A percentile compares a stretch with the other conserved stretches of the same genome.
phyloP scores from a whole-genome alignment of 257 asterid genomes.

The Anisodus tanguticus region DNA sequence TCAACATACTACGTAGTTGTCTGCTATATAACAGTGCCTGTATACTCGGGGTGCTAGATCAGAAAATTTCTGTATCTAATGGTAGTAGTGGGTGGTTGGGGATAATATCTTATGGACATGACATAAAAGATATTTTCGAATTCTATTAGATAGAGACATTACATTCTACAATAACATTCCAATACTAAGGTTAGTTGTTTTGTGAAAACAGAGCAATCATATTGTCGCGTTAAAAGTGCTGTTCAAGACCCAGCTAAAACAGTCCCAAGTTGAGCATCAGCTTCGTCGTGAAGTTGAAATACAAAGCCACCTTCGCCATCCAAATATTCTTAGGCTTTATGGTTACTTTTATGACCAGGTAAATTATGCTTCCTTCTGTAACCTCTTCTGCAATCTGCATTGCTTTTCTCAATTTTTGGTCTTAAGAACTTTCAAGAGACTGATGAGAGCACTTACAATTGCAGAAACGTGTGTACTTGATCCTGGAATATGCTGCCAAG shows the following conservation, averaged over 20 bases:
- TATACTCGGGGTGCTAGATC: neutral
- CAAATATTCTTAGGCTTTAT: slow-evolving; percentile 86
- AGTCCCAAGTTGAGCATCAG: slow-evolving; percentile 95
- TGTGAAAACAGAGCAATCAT: slow-evolving; percentile 74
- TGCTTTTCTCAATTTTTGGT: neutral
- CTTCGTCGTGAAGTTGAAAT: slow-evolving; percentile 97
- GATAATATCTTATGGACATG: neutral
- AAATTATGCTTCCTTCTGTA: slow-evolving; percentile 23
- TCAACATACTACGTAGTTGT: neutral
- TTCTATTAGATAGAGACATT: neutral
- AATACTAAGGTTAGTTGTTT: slow-evolving; percentile 2
- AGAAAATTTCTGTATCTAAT: neutral
- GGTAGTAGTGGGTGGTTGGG: neutral
- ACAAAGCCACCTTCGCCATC: slow-evolving; percentile 93
- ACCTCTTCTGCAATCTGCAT: neutral
- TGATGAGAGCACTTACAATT: slow-evolving; percentile 29
- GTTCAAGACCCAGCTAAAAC: slow-evolving; percentile 85
- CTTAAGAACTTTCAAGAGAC: neutral
- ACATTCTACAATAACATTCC: neutral
- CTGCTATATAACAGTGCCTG: neutral
- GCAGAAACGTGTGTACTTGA: slow-evolving; percentile 94
- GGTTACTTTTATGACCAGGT: slow-evolving; percentile 96
- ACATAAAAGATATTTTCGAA: neutral
- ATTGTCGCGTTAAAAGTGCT: slow-evolving; percentile 86
- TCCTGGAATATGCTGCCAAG: slow-evolving; percentile 89